These are phyloP conservation scores for Skeletonema tropicum DNA, from an alignment of 108 stramenopile species.

Conservation along the genomic window DNA sequence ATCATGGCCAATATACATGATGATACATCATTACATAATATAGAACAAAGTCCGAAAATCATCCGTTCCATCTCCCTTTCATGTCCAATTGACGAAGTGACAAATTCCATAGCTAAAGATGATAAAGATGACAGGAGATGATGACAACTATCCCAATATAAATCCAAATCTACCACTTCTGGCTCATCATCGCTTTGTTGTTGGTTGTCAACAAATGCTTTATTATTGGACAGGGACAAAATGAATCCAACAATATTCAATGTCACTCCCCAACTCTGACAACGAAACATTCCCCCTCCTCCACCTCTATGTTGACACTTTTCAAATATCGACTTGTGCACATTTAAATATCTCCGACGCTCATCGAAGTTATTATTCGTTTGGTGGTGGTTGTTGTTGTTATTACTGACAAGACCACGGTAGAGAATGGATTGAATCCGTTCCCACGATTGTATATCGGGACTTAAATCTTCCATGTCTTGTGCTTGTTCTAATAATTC, in stretches of 20 bases:
- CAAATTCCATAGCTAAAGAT: constrained; percentile 32
- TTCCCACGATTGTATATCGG: constrained; percentile 39
- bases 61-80: constrained; percentile 46
- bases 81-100: constrained; percentile 29
- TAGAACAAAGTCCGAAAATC: constrained; percentile 25
- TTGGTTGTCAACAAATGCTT: not conserved
- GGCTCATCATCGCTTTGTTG: not conserved
- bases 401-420: constrained; percentile 26
- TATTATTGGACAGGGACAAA: not conserved
- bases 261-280: constrained; percentile 38
- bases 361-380: not conserved
- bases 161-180: not conserved
- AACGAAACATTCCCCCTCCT: not conserved
- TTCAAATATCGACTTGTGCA: constrained; percentile 28
- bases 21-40: constrained; percentile 18
- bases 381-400: no score
- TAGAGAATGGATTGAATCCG: constrained; percentile 28
- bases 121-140: constrained; percentile 10
- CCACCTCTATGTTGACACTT: constrained; percentile 16
- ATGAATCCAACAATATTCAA: constrained; percentile 37
- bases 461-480: constrained; percentile 50
- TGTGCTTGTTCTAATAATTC: constrained; percentile 47
- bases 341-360: constrained; percentile 29
- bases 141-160: constrained; percentile 35
- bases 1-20: constrained; percentile 24